These are phyloP conservation scores for Geotrichum bryndzae DNA, from an alignment of 1,139 yeast species.

Conservation along the genomic window DNA sequence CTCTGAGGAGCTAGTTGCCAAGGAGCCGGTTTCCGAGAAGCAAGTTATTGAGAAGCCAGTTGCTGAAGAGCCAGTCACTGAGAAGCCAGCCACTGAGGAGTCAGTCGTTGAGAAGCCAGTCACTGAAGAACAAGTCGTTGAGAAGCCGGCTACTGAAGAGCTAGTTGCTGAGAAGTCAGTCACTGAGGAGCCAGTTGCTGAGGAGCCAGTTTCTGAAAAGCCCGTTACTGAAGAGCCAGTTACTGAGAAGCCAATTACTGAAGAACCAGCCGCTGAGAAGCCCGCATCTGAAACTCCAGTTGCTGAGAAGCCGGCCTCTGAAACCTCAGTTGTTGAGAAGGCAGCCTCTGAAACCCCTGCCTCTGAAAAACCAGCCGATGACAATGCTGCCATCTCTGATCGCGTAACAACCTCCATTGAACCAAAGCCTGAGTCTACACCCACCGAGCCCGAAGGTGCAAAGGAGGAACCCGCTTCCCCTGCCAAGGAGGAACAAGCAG, in stretches of 20 bases:
- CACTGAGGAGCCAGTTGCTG: not conserved
- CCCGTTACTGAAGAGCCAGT: too few species aligned
- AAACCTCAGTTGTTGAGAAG: too few species aligned
- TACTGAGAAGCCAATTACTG: not conserved
- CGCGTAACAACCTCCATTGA: not conserved
- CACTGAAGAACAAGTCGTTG: not conserved
- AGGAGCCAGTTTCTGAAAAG: not conserved
- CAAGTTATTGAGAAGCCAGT: too few species aligned
- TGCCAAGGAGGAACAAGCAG: constrained; percentile 28
- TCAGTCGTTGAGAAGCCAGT: not conserved
- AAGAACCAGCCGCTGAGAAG: not conserved
- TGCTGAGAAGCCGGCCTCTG: not conserved
- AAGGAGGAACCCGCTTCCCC: constrained; percentile 30
- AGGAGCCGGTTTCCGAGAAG: not conserved
- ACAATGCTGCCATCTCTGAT: not conserved
- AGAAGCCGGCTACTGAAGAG: not conserved
- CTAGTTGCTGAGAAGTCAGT: not conserved
- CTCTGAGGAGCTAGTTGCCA: not conserved
- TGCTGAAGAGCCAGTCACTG: not conserved
- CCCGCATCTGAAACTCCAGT: not conserved
- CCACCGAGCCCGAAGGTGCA: not conserved
- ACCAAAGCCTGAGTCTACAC: not conserved
- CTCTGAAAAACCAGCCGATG: not conserved
- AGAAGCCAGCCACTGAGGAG: not conserved
- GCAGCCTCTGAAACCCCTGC: not conserved